Base-by-base conservation (phyloP, 1,284 basidiomycete genomes). In the Ustilago vetiveriae region DNA sequence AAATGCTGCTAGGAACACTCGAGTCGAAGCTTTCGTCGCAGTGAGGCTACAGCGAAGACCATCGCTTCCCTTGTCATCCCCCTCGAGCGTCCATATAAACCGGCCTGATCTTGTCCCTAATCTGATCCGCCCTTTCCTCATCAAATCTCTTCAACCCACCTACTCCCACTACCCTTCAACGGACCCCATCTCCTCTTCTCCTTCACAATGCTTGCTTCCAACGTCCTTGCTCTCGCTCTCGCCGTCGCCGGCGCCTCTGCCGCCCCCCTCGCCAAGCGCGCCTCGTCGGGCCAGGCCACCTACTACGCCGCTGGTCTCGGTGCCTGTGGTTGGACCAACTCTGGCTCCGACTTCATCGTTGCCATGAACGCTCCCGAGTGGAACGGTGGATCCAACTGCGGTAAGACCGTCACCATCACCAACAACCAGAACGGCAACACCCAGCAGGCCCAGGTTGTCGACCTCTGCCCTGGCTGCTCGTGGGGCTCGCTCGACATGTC, bases 401-500 rank as follows among this genome's bases (percentile, higher is more conserved):
- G 86, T 77, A 83, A 87, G 82, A 76, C 72, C 17, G 88, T 92
- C 71, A 87, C 86, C 29, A 89, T 92, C 77, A 83, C 85, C 4
- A 88, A 86, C 79, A 83, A 54, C 35, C 39, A 67, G 50, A 76
- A 85, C 30, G 90, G 89, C 67, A 88, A 88, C 81, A 85, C 86
- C 3, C 84, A 87, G 10, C 72, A 79, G 16, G 91, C 90, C 2
- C 84, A 82, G 8, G 87, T 93, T 68, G 85, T 85, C 75, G 91
- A 92, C 82, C 85, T 68, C 87, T 92, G 90, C 82, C 87, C 86
- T 50, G 88, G 86, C 26, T 93, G 91, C 80, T 87, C 88, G 3
- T 86, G 82, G 38, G 88, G 87, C 32, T 90, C 87, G 37, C 87
- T 96, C 54, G 93, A 96, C 84, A 85, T 94, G 62, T 90, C 90